Conservation (phyloP, 2,329 filamentous ascomycete genomes). For the Elsinoe fawcettii region DNA sequence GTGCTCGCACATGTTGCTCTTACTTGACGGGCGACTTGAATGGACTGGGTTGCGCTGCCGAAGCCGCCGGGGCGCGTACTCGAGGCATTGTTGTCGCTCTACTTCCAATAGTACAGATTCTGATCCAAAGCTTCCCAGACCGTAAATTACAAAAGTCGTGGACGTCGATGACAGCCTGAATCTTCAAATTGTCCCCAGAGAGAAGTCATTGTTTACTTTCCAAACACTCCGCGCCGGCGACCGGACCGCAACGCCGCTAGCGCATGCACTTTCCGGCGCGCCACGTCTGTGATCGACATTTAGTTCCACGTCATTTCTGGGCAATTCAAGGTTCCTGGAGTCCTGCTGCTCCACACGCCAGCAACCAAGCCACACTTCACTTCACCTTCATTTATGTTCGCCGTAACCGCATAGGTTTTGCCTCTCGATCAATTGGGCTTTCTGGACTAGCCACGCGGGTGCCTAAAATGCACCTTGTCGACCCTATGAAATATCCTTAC, state of each 20-base stretch:
- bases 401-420: not conserved
- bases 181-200: not conserved
- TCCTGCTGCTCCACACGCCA: not conserved
- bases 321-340: not conserved
- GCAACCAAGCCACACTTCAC: conserved; percentile 4
- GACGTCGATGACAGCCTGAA: not conserved
- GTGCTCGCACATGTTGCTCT: conserved; percentile 15
- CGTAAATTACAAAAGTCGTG: not conserved
- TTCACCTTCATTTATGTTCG: not conserved
- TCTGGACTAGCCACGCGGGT: not conserved
- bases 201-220: not conserved
- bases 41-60: conserved; percentile 42
- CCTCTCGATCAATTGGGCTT: not conserved
- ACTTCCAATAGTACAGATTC: not conserved
- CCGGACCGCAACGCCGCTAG: not conserved
- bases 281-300: not conserved
- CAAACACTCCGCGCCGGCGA: not conserved
- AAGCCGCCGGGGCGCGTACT: conserved; percentile 31
- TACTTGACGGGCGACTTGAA: conserved; percentile 46
- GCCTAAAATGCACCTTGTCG: conserved; percentile 12
- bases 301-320: conserved; percentile 1
- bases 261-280: not conserved
- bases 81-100: conserved; percentile 26
- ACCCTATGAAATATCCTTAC: conserved; percentile 13
- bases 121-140: not conserved